phyloP scores from a whole-genome alignment of 352 stramenopile genomes.

The Globisporangium splendens region DNA sequence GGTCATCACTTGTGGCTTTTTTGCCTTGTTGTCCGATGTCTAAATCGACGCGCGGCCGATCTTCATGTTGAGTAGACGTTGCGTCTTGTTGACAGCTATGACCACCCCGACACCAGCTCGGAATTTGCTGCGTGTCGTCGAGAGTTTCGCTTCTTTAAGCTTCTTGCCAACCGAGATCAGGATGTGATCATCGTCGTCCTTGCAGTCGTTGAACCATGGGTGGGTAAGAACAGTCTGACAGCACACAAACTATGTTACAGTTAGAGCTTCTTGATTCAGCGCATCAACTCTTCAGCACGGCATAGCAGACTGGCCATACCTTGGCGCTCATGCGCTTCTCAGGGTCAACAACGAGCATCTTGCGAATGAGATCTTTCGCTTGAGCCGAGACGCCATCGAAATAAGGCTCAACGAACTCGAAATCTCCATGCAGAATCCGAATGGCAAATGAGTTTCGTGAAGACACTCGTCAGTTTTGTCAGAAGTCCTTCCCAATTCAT shows the following conservation, averaged over 20 bases:
- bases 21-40: background rate
- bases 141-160: slow-evolving; percentile 54
- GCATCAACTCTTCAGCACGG: too few species aligned
- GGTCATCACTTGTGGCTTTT: too few species aligned
- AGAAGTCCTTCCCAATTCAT: background rate
- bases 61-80: slow-evolving; percentile 46
- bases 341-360: slow-evolving; percentile 91
- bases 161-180: slow-evolving; percentile 67
- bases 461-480: background rate
- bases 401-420: slow-evolving; percentile 91
- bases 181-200: slow-evolving; percentile 51
- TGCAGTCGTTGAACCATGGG: slow-evolving; percentile 71
- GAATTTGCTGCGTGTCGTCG: slow-evolving; percentile 67
- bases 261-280: background rate
- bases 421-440: slow-evolving; percentile 77
- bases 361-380: slow-evolving; percentile 92
- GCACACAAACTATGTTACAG: background rate
- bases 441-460: background rate
- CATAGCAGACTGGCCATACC: slow-evolving; percentile 6
- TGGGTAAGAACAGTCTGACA: slow-evolving; percentile 57
- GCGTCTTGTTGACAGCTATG: slow-evolving; percentile 79
- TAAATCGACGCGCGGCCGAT: slow-evolving; percentile 24
- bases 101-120: slow-evolving; percentile 62
- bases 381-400: slow-evolving; percentile 88
- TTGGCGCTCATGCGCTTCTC: slow-evolving; percentile 67